These are phyloP conservation scores for Xerophyta viscosa DNA, from an alignment of 106 monocot species.

Conservation along the genomic window DNA sequence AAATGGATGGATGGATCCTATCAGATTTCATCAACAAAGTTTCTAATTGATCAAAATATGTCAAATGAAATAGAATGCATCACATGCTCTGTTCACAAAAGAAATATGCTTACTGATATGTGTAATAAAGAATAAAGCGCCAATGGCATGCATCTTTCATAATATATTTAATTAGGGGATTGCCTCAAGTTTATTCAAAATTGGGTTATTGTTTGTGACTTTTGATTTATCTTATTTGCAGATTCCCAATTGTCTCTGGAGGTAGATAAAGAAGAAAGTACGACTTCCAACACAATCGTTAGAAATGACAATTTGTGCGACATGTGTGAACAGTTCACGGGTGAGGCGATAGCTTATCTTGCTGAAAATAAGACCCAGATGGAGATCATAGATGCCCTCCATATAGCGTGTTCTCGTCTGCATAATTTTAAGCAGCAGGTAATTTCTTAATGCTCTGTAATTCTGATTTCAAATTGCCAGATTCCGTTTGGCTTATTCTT, in stretches of 20 bases:
- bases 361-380: conserved; percentile 44
- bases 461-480: background rate
- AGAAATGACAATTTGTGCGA: conserved; percentile 35
- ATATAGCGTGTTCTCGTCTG: conserved; percentile 41
- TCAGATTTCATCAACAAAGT: too few relatives aligned
- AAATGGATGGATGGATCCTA: too few relatives aligned
- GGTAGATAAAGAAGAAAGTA: conserved; percentile 12
- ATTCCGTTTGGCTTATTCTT: background rate
- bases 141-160: too few relatives aligned
- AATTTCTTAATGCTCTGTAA: background rate
- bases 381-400: conserved; percentile 38
- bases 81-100: too few relatives aligned
- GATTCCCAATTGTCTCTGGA: background rate
- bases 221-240: background rate
- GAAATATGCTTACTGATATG: too few relatives aligned
- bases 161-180: too few relatives aligned
- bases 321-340: conserved; percentile 48
- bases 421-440: conserved; percentile 49
- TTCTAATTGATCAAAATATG: too few relatives aligned
- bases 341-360: conserved; percentile 39
- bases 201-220: too few relatives aligned
- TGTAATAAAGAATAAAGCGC: too few relatives aligned
- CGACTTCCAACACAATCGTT: conserved; percentile 1
- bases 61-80: too few relatives aligned
- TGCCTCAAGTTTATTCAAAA: too few relatives aligned